Percentiles rank a stretch among this genome's conserved stretches.
phyloP scores from a whole-genome alignment of 1,284 basidiomycete genomes.

The Malassezia nana region DNA sequence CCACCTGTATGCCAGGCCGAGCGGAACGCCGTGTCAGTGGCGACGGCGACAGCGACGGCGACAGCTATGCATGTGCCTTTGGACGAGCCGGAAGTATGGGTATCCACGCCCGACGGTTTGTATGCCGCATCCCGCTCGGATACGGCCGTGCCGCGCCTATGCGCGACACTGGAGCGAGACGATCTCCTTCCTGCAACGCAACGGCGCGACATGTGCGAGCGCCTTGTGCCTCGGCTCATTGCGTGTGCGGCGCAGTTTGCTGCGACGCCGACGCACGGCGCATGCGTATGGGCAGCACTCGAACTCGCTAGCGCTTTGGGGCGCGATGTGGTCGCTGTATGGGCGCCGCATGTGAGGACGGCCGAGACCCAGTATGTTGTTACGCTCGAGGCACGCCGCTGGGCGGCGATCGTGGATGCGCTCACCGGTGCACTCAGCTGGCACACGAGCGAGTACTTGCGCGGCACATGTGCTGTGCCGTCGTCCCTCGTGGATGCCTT shows the following conservation, averaged over 20 bases:
- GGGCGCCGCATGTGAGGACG: not conserved
- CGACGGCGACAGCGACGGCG: not conserved
- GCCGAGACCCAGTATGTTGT: not conserved
- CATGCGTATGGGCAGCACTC: not conserved
- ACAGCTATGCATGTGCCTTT: not conserved
- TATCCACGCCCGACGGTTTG: not conserved
- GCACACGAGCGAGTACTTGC: not conserved
- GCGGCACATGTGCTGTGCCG: not conserved
- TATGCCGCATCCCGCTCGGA: not conserved
- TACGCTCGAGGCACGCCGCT: not conserved
- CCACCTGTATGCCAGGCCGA: too few species aligned
- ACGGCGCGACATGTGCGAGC: not conserved
- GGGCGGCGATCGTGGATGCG: not conserved
- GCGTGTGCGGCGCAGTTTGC: not conserved
- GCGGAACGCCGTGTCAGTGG: not conserved
- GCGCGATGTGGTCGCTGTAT: not conserved
- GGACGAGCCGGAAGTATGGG: not conserved
- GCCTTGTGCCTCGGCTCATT: not conserved
- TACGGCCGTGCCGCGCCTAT: not conserved
- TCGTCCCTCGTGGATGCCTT: not conserved
- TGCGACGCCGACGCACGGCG: not conserved
- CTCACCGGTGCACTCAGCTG: conserved; percentile 4
- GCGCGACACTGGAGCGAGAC: not conserved
- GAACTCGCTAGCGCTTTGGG: not conserved
- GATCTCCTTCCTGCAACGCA: not conserved